A percentile compares a stretch with the other conserved stretches of the same genome.
Conservation (phyloP, 1,139 yeast genomes). For the Blastobotrys petasosporus region DNA sequence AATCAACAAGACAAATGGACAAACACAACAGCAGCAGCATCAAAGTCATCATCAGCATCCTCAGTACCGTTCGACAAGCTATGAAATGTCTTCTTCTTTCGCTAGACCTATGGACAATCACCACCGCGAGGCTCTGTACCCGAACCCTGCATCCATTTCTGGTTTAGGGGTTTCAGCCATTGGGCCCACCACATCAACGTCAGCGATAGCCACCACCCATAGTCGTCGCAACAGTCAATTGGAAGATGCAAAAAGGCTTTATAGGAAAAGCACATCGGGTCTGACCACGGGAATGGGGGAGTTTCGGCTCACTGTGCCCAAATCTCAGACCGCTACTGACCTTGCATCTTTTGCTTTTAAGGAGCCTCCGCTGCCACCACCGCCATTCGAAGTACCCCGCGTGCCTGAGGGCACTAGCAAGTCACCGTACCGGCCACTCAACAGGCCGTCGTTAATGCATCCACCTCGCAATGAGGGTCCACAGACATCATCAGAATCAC, state of each 20-base stretch:
- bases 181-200: slow-evolving; percentile 3
- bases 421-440: slow-evolving; percentile 14
- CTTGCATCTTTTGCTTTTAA: not conserved
- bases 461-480: slow-evolving; percentile 10
- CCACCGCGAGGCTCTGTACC: not conserved
- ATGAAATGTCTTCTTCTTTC: no score
- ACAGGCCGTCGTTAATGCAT: slow-evolving; percentile 15
- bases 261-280: slow-evolving; percentile 7
- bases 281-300: not conserved
- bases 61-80: not conserved
- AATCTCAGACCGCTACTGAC: slow-evolving; percentile 5
- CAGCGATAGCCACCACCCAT: not conserved
- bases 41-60: not conserved
- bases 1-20: slow-evolving; percentile 3
- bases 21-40: slow-evolving; percentile 1
- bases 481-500: not conserved
- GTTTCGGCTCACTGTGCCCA: slow-evolving; percentile 3
- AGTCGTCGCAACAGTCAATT: not conserved
- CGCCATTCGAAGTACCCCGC: no score
- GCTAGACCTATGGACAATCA: not conserved
- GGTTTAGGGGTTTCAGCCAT: no score
- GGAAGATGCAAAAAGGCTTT: not conserved
- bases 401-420: slow-evolving; percentile 1
- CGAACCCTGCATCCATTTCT: no score
- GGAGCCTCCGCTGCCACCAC: not conserved